Evolutionary conservation across 345 rosid genomes (phyloP).

Genomic region (Eucalyptus erythrocorys): DNA sequence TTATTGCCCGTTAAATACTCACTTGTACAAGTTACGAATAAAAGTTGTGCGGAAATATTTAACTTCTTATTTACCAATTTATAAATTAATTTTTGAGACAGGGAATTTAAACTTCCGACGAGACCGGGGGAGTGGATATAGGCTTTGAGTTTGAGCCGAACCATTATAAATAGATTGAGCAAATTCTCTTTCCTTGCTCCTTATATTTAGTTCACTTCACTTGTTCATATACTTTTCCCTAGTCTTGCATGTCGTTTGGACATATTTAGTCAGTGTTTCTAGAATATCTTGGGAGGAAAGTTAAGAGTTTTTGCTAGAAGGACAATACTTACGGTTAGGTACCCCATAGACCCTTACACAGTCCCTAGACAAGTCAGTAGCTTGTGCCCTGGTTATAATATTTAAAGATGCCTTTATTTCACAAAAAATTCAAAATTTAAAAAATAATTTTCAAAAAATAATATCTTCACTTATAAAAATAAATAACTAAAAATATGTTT

Average conservation of each 20-base stretch:
- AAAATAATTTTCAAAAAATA: too few relatives aligned
- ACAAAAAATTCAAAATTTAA: too few relatives aligned
- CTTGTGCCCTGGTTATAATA: neutral
- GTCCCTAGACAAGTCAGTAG: neutral
- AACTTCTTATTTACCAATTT: neutral
- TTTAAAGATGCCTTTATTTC: neutral
- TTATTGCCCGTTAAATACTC: neutral
- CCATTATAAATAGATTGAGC: neutral
- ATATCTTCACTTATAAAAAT: too few relatives aligned
- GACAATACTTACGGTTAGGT: neutral
- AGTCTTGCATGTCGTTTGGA: neutral
- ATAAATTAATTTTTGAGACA: neutral
- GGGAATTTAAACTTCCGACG: rapidly evolving
- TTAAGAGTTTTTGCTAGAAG: neutral
- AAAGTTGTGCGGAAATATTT: neutral
- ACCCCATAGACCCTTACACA: neutral
- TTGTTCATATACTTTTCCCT: neutral
- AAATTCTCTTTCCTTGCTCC: neutral
- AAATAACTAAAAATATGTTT: too few relatives aligned
- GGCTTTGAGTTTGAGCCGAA: neutral
- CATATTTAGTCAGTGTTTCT: neutral
- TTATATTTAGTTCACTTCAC: neutral
- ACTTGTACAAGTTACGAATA: neutral
- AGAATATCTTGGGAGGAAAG: neutral
- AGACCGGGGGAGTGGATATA: neutral